A percentile compares a stretch with the other conserved stretches of the same genome.
Evolutionary conservation across 768 basidiomycete species (phyloP).

Genomic region (Pisolithus microcarpus): DNA sequence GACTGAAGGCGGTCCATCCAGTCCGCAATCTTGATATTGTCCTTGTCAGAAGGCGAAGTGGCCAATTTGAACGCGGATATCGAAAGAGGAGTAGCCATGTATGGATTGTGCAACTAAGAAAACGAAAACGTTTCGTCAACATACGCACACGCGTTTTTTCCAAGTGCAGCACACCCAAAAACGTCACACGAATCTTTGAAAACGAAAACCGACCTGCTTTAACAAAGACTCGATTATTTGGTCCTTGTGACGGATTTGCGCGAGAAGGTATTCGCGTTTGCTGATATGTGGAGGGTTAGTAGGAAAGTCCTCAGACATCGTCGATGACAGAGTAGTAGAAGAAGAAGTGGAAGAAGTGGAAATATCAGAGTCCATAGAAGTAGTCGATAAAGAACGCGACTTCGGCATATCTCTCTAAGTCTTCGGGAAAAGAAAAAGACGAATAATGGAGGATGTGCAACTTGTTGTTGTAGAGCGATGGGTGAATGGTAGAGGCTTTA

Average conservation of each 20-base stretch:
- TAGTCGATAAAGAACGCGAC: constrained; percentile 13
- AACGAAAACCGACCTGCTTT: constrained; percentile 52
- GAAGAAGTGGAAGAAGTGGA: constrained; percentile 20
- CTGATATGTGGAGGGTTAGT: constrained; percentile 35
- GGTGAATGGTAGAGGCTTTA: constrained; percentile 7
- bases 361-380: constrained; percentile 14
- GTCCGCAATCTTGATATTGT: constrained; percentile 59
- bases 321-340: constrained; percentile 34
- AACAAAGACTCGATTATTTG: constrained; percentile 77
- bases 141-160: too few species aligned
- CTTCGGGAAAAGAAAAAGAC: background rate
- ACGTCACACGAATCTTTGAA: background rate
- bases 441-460: background rate
- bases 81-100: constrained; percentile 68
- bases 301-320: constrained; percentile 16
- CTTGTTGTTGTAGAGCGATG: background rate
- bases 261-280: constrained; percentile 80
- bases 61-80: constrained; percentile 76
- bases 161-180: background rate
- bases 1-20: constrained; percentile 70
- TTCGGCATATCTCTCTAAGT: constrained; percentile 3
- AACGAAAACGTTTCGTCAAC: background rate
- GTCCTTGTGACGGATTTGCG: constrained; percentile 84
- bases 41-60: constrained; percentile 66
- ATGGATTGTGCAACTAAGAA: constrained; percentile 60